Conservation (phyloP, 2,329 filamentous ascomycete genomes). For the Aspergillus persii region DNA sequence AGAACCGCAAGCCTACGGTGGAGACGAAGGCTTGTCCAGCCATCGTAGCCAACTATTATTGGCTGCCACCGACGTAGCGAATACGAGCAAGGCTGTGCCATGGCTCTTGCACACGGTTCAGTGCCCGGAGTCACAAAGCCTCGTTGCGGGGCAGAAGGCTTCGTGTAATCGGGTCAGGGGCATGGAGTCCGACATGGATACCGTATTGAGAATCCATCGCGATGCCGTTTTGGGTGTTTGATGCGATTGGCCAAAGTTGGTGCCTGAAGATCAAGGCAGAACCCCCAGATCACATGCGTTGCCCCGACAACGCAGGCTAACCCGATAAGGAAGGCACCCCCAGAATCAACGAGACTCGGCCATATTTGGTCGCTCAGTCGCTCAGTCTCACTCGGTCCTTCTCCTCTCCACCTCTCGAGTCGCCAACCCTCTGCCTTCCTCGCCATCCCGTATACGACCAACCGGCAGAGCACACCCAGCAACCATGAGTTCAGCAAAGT, state of each 20-base stretch:
- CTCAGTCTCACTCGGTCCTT: background rate
- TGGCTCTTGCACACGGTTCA: background rate
- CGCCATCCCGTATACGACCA: background rate
- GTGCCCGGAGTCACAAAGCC: background rate
- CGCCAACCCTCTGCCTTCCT: background rate
- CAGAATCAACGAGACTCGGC: constrained; percentile 14
- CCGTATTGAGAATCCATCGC: too few species aligned
- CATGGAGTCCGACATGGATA: too few species aligned
- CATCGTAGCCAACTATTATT: background rate
- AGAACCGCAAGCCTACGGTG: background rate
- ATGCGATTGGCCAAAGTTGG: background rate
- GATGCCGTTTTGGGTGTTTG: background rate
- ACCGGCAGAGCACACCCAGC: constrained; percentile 6
- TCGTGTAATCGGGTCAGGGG: background rate
- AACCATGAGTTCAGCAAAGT: constrained; percentile 45
- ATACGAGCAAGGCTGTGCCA: constrained; percentile 17
- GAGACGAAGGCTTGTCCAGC: background rate
- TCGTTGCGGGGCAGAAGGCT: background rate
- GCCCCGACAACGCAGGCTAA: constrained; percentile 17
- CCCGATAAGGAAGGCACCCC: constrained; percentile 7
- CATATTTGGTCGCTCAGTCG: background rate
- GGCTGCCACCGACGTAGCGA: constrained; percentile 3
- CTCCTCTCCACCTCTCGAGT: background rate
- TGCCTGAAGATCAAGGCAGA: constrained; percentile 11
- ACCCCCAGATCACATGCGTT: constrained; percentile 8